These are phyloP conservation scores for Juglanconis oblonga DNA, from an alignment of 2,329 filamentous ascomycete species.

Conservation along the genomic window DNA sequence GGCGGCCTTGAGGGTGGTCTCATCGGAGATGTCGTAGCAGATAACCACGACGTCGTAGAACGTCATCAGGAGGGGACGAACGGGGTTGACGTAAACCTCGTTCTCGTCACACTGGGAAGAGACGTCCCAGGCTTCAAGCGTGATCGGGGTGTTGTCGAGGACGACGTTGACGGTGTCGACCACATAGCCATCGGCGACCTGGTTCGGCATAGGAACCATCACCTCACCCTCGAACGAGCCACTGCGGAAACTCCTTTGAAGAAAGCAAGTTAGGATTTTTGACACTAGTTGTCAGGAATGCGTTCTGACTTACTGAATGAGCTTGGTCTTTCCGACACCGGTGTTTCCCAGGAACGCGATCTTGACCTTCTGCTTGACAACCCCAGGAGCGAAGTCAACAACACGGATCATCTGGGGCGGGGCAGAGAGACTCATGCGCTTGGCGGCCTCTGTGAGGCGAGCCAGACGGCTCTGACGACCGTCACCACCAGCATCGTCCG, in stretches of 20 bases:
- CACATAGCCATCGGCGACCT: neutral
- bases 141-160: conserved; percentile 2
- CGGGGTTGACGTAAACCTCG: conserved; percentile 2
- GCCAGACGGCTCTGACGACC: conserved; percentile 12
- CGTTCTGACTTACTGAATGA: neutral
- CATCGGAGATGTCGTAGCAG: conserved; percentile 33
- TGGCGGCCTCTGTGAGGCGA: neutral
- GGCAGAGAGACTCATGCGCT: neutral
- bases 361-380: neutral
- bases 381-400: neutral
- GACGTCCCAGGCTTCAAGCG: conserved; percentile 27
- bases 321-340: neutral
- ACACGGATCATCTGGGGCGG: neutral
- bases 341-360: neutral
- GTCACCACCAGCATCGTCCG: neutral
- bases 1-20: conserved; percentile 25
- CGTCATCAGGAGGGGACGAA: conserved; percentile 16
- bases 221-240: neutral
- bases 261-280: neutral
- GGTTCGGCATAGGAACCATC: neutral
- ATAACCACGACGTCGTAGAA: conserved; percentile 35
- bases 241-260: neutral
- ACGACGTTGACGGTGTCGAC: neutral
- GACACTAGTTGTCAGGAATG: neutral
- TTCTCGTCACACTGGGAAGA: conserved; percentile 18